Conservation (phyloP, 352 stramenopile genomes). For the Phytophthora boehmeriae region DNA sequence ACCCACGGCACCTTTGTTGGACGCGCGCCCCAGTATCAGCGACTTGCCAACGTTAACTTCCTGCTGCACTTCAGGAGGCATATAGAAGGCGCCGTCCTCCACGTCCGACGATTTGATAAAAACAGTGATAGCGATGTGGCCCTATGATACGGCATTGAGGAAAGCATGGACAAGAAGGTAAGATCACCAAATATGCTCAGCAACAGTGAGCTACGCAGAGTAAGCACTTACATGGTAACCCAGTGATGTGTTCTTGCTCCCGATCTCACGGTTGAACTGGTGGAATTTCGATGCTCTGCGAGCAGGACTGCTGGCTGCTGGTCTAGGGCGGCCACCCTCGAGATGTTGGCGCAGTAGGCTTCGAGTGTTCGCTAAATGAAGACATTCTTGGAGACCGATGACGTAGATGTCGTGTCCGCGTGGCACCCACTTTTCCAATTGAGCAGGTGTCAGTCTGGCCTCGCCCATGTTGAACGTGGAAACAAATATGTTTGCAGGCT, state of each 20-base stretch:
- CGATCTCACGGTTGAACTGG: slow-evolving; percentile 82
- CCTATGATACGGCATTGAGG: slow-evolving; percentile 24
- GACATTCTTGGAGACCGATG: slow-evolving; percentile 89
- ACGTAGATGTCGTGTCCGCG: slow-evolving; percentile 85
- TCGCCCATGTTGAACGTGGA: slow-evolving; percentile 90
- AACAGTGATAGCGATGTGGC: slow-evolving; percentile 88
- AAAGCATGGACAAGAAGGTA: neutral
- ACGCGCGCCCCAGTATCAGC: slow-evolving; percentile 74
- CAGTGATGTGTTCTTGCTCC: slow-evolving; percentile 77
- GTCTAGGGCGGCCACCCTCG: slow-evolving; percentile 45
- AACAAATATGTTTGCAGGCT: slow-evolving; percentile 73
- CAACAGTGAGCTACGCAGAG: slow-evolving; percentile 13
- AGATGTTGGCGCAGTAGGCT: slow-evolving; percentile 67
- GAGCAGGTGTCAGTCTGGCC: slow-evolving; percentile 52
- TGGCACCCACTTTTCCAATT: slow-evolving; percentile 82
- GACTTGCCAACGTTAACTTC: slow-evolving; percentile 82
- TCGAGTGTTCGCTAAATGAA: slow-evolving; percentile 72
- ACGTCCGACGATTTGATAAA: slow-evolving; percentile 77
- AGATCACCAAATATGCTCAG: neutral
- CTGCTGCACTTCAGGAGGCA: slow-evolving; percentile 72
- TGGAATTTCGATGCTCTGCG: slow-evolving; percentile 38
- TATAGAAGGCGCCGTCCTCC: slow-evolving; percentile 78
- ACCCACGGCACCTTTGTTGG: slow-evolving; percentile 92
- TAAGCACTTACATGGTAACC: slow-evolving; percentile 61
- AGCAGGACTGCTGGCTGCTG: slow-evolving; percentile 24